Evolutionary conservation across 768 basidiomycete genomes (phyloP).

Genomic region (Tulasnella sp.): DNA sequence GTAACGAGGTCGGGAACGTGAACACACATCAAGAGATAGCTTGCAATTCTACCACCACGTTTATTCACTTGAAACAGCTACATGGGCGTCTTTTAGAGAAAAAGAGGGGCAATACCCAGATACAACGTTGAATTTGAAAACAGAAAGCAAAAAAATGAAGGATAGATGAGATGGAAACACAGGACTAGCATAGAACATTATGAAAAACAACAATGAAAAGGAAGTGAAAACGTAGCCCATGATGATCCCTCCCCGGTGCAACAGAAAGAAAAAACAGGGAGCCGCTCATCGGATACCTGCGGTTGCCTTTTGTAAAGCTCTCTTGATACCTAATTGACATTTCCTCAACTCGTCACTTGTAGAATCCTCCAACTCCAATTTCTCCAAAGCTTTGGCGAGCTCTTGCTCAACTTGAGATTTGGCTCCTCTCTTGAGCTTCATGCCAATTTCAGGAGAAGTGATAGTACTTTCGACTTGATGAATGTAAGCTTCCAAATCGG

Average conservation of each 20-base stretch:
- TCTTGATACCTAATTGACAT: conserved; percentile 88
- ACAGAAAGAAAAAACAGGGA: neutral
- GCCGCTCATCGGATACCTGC: conserved; percentile 62
- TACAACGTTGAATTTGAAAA: too few relatives aligned
- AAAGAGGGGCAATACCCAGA: conserved; percentile 3
- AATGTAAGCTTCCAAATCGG: conserved; percentile 94
- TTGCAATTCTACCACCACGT: too few relatives aligned
- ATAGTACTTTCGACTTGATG: conserved; percentile 95
- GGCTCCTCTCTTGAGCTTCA: conserved; percentile 97
- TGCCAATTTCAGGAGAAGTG: conserved; percentile 89
- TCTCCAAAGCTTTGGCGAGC: conserved; percentile 95
- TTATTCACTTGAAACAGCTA: too few relatives aligned
- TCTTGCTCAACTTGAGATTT: conserved; percentile 91
- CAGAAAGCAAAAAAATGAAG: too few relatives aligned
- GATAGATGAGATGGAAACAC: too few relatives aligned
- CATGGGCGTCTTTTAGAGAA: too few relatives aligned
- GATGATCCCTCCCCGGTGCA: neutral
- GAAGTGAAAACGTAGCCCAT: neutral
- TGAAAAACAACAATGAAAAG: neutral
- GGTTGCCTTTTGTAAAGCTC: conserved; percentile 95
- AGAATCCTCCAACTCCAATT: conserved; percentile 94
- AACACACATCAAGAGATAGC: too few relatives aligned
- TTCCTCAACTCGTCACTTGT: conserved; percentile 90
- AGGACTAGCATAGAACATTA: too few relatives aligned
- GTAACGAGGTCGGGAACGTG: too few relatives aligned